Evolutionary conservation across 345 rosid species (phyloP), one percentile per base, ranked within the genome.

Genomic region (Lepidium aucheri): DNA sequence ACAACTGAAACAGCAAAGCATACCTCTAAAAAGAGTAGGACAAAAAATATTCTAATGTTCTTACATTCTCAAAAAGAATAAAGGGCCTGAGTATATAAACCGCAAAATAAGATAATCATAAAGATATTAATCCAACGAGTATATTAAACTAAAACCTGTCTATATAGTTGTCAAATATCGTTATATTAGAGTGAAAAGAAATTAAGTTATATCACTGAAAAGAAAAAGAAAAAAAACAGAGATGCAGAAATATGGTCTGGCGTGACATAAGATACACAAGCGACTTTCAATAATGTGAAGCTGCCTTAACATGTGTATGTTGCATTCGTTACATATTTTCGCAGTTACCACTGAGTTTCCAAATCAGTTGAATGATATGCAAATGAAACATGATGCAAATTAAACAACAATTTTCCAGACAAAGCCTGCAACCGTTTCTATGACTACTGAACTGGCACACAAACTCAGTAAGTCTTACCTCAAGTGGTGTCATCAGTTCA

Each of bases 401-500:
- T 53, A 76, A 70, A 78, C 68, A 72, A 54, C 42, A 39, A 8
- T 17, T 18, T 34, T 41, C 39, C 58, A 18, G 60, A 53, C 28
- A 34, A 44, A 6, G 39, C 36, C 7, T 72, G 70, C 43, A 56
- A 38, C 44, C 33, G 1, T 33, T 38, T 20, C 47, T 38, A 72
- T 52, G 16, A 63, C 38, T 54, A 50, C 28, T 47, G 35, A 59
- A 56, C 33, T 65, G 45, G 40, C 53, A 51, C 45, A 51, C 41
- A 28, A 49, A 73, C 49, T 52, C 42, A 51, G 45, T 17, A 60
- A 20, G 18, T 9, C 88, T 81, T 71, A 90, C 98, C 98, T 93
- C 98, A 53, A 93, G 77, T 42, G 98, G 86, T 63, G 97, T 85
- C 98, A 93, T 93, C 80, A 93, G 78, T 68, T 93, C 98, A 66